A percentile compares a stretch with the other conserved stretches of the same genome.
Conservation (phyloP, 192 early-diverging fungal genomes). For the Backusella parvicylindrica region DNA sequence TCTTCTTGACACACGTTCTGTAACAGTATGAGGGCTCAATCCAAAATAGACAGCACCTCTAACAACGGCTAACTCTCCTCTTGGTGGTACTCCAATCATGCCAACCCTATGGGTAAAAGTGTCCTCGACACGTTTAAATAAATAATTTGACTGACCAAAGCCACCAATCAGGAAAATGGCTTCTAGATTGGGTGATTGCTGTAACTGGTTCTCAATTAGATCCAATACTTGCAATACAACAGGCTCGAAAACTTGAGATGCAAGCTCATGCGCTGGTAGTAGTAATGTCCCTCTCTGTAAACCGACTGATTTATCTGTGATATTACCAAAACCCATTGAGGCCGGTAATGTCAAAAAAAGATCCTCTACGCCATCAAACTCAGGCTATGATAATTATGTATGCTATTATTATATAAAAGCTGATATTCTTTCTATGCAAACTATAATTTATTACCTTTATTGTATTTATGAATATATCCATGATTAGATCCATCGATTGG, state of each 20-base stretch:
- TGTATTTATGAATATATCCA: slow-evolving; percentile 47
- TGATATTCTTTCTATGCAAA: background rate
- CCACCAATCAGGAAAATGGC: slow-evolving; percentile 54
- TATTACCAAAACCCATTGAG: slow-evolving; percentile 33
- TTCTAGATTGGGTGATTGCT: slow-evolving; percentile 35
- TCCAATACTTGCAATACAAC: slow-evolving; percentile 41
- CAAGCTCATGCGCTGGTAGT: slow-evolving; percentile 39
- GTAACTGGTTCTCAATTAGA: slow-evolving; percentile 40
- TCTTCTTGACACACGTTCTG: slow-evolving; percentile 29
- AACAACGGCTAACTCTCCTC: slow-evolving; percentile 43
- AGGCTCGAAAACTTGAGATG: slow-evolving; percentile 46
- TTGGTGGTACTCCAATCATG: slow-evolving; percentile 30
- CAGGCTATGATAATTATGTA: slow-evolving; percentile 20
- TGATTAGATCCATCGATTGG: slow-evolving; percentile 19
- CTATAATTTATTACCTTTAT: slow-evolving; percentile 30
- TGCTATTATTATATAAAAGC: background rate
- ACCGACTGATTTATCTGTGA: slow-evolving; percentile 36
- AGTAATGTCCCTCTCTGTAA: slow-evolving; percentile 38
- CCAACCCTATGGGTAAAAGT: slow-evolving; percentile 34
- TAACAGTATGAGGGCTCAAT: slow-evolving; percentile 26
- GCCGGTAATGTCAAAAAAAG: slow-evolving; percentile 40
- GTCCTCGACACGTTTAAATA: slow-evolving; percentile 42
- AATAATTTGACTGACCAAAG: slow-evolving; percentile 47
- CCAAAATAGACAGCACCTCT: slow-evolving; percentile 49
- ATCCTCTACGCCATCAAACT: slow-evolving; percentile 48